These are phyloP conservation scores for Apiotrichum laibachii DNA, from an alignment of 1,284 basidiomycete genomes.

Conservation along the genomic window DNA sequence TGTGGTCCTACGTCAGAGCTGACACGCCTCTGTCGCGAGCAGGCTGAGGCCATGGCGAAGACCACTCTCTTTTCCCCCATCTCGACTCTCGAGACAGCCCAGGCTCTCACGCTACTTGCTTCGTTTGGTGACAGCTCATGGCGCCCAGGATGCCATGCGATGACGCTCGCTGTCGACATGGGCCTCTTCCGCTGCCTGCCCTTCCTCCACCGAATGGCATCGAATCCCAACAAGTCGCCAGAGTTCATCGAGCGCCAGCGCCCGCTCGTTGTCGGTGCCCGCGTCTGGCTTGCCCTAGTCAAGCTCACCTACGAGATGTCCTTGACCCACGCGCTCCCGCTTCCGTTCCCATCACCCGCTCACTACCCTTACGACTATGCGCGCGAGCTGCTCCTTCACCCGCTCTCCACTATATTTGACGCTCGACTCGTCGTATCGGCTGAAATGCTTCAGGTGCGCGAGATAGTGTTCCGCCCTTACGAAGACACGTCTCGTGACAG, in stretches of 20 bases:
- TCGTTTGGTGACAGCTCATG: slow-evolving; percentile 27
- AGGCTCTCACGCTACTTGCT: slow-evolving; percentile 23
- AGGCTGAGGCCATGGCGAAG: slow-evolving; percentile 30
- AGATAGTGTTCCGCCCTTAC: slow-evolving; percentile 1
- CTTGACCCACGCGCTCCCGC: slow-evolving; percentile 26
- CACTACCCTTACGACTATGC: slow-evolving; percentile 18
- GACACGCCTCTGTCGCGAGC: slow-evolving; percentile 18
- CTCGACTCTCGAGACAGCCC: slow-evolving; percentile 29
- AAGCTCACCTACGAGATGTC: slow-evolving; percentile 21
- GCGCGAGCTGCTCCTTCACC: slow-evolving; percentile 29
- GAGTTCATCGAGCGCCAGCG: slow-evolving; percentile 6
- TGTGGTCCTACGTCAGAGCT: slow-evolving; percentile 16
- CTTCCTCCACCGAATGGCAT: slow-evolving; percentile 19
- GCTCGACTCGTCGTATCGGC: slow-evolving; percentile 27
- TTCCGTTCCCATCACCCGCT: slow-evolving; percentile 12
- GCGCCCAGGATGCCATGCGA: slow-evolving; percentile 29
- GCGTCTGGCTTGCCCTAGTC: slow-evolving; percentile 26
- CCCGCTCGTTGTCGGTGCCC: slow-evolving; percentile 22
- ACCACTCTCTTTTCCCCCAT: slow-evolving; percentile 33
- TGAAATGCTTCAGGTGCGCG: slow-evolving; percentile 20
- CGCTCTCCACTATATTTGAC: slow-evolving; percentile 23
- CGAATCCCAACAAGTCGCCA: slow-evolving; percentile 1
- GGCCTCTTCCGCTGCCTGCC: slow-evolving; percentile 31
- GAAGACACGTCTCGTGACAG: neutral
- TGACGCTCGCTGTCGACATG: slow-evolving; percentile 37